Conservation (phyloP, 2,329 filamentous ascomycete genomes). For the Paraphoma chrysanthemicola region DNA sequence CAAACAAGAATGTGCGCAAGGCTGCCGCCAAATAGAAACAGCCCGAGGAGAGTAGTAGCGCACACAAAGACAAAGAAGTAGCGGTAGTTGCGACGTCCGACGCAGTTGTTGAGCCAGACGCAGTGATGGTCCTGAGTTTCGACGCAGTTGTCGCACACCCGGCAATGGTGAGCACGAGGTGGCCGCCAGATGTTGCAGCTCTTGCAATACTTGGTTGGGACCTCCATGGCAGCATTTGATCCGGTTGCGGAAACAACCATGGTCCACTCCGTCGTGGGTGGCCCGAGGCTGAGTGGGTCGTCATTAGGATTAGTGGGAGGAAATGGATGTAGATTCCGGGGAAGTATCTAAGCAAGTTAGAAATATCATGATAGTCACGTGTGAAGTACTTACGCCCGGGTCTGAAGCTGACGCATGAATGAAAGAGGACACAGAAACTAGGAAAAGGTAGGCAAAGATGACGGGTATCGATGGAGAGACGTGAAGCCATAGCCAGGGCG, state of each 20-base stretch:
- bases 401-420: slow-evolving; percentile 91
- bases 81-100: slow-evolving; percentile 95
- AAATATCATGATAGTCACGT: not conserved
- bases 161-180: slow-evolving; percentile 93
- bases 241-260: slow-evolving; percentile 82
- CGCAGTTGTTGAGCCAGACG: slow-evolving; percentile 98
- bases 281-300: slow-evolving; percentile 81
- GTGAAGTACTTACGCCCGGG: slow-evolving; percentile 76
- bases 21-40: slow-evolving; percentile 78
- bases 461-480: slow-evolving; percentile 89
- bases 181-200: slow-evolving; percentile 98
- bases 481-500: slow-evolving; percentile 83
- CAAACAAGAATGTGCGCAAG: slow-evolving; percentile 84
- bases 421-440: slow-evolving; percentile 90
- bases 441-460: slow-evolving; percentile 89
- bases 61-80: slow-evolving; percentile 95
- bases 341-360: slow-evolving; percentile 72
- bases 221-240: slow-evolving; percentile 87
- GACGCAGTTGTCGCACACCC: slow-evolving; percentile 94
- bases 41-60: slow-evolving; percentile 75
- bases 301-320: slow-evolving; percentile 77
- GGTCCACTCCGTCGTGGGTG: slow-evolving; percentile 91
- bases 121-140: slow-evolving; percentile 98
- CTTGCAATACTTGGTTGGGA: slow-evolving; percentile 97
- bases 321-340: slow-evolving; percentile 88